phyloP scores from a whole-genome alignment of 352 stramenopile species.

The Phytopythium delawarense region DNA sequence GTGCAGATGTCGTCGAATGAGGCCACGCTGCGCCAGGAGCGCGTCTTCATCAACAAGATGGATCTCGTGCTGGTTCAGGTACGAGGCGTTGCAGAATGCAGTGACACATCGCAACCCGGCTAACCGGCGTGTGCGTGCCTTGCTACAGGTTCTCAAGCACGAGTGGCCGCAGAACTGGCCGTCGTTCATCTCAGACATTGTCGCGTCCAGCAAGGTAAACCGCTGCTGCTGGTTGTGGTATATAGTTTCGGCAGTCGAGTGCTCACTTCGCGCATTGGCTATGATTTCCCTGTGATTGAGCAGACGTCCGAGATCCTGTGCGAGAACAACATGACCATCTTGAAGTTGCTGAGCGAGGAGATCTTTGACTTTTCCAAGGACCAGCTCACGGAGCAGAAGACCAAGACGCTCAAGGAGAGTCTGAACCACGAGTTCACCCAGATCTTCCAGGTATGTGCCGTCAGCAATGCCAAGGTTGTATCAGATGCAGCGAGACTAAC shows the following conservation, averaged over 20 bases:
- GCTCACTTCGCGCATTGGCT: neutral
- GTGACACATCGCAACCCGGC: neutral
- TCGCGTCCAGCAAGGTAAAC: slow-evolving; percentile 88
- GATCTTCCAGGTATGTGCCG: slow-evolving; percentile 88
- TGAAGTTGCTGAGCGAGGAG: slow-evolving; percentile 99
- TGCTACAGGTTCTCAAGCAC: slow-evolving; percentile 96
- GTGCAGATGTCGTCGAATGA: slow-evolving; percentile 88
- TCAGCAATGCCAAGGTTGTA: neutral
- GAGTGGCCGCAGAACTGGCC: slow-evolving; percentile 99
- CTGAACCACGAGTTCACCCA: slow-evolving; percentile 98
- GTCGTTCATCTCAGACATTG: slow-evolving; percentile 97
- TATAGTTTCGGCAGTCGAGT: neutral
- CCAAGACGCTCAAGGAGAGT: slow-evolving; percentile 97
- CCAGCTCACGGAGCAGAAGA: slow-evolving; percentile 97
- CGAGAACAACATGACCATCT: slow-evolving; percentile 99
- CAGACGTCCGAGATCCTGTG: slow-evolving; percentile 97
- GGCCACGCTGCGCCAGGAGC: slow-evolving; percentile 80
- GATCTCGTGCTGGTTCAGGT: slow-evolving; percentile 95
- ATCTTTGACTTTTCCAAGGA: slow-evolving; percentile 99
- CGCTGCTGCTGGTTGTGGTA: neutral
- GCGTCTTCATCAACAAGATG: slow-evolving; percentile 94
- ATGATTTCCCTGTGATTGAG: neutral
- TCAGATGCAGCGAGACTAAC: neutral
- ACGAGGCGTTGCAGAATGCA: neutral
- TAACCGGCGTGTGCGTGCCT: neutral